phyloP scores from a whole-genome alignment of 805 yeast genomes.

The Myxozyma nipponensis region DNA sequence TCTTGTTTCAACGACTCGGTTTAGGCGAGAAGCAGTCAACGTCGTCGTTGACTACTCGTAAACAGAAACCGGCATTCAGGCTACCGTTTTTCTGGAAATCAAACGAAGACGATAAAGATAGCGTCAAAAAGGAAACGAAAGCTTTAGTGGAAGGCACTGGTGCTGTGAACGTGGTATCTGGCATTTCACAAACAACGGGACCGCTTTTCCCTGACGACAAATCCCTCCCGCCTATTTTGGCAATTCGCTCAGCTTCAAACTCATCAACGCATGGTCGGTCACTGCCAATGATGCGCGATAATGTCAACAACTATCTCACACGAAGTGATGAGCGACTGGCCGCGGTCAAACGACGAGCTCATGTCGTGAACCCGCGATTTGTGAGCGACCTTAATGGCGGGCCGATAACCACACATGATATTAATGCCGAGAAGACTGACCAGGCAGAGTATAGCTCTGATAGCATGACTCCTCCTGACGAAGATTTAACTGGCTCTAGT shows the following conservation, averaged over 20 bases:
- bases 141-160: no score
- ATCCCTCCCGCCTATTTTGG: slow-evolving; percentile 17
- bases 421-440: not conserved
- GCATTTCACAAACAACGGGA: no score
- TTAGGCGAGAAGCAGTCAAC: not conserved
- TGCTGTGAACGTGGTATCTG: no score
- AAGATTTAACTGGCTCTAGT: slow-evolving; percentile 1
- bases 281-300: slow-evolving; percentile 11
- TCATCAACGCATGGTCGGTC: not conserved
- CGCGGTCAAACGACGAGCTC: slow-evolving; percentile 9
- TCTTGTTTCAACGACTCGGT: not conserved
- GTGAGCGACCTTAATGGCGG: slow-evolving; percentile 8
- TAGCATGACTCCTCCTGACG: slow-evolving; percentile 2
- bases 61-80: slow-evolving; percentile 16
- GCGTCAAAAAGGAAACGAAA: slow-evolving; percentile 21
- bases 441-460: slow-evolving; percentile 1
- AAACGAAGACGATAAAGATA: slow-evolving; percentile 26
- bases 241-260: not conserved
- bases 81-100: slow-evolving; percentile 28
- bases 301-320: slow-evolving; percentile 6
- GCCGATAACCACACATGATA: slow-evolving; percentile 2
- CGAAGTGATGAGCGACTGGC: not conserved
- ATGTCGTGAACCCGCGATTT: slow-evolving; percentile 12
- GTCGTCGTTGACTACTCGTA: not conserved
- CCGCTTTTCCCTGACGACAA: slow-evolving; percentile 25